Percentiles rank a stretch among this genome's conserved stretches.
Evolutionary conservation across 2,329 filamentous ascomycete species (phyloP).

Genomic region (Colletotrichum tofieldiae): DNA sequence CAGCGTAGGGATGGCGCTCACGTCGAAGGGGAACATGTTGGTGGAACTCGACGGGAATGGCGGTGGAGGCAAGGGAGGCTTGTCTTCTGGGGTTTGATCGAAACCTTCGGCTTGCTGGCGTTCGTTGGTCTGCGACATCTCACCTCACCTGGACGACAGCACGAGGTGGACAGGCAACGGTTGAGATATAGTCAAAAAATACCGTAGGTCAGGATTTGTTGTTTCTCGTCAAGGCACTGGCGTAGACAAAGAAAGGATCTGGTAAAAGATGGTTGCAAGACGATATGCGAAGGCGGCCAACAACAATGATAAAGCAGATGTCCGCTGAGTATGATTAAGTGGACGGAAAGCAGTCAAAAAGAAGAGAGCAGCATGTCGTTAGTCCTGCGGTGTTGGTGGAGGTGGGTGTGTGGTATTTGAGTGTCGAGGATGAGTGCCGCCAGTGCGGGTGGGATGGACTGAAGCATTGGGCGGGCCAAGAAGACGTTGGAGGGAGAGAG

Average conservation of each 20-base stretch:
- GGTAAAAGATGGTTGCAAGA: not conserved
- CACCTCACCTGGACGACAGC: not conserved
- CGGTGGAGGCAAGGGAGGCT: not conserved
- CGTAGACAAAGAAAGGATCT: not conserved
- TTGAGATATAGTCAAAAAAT: not conserved
- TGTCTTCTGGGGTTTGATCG: not conserved
- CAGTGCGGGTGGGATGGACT: not conserved
- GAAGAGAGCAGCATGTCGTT: not conserved
- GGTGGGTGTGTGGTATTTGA: not conserved
- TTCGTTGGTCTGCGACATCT: not conserved
- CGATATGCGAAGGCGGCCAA: not conserved
- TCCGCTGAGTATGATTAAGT: not conserved
- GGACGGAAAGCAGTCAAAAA: not conserved
- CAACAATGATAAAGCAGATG: not conserved
- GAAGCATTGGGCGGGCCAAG: not conserved
- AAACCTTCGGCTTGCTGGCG: not conserved
- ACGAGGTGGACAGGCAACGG: not conserved
- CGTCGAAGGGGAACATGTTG: conserved; percentile 71
- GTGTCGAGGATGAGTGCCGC: not conserved
- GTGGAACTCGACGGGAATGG: conserved; percentile 16
- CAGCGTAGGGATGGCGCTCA: conserved; percentile 69
- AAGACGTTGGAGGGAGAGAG: not conserved
- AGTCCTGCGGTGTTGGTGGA: not conserved
- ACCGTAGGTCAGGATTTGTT: not conserved
- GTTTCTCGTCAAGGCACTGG: not conserved